Evolutionary conservation across 495 filamentous ascomycete species (phyloP), one percentile per base, ranked within the genome.

Genomic region (Massariosphaeria phaeospora): DNA sequence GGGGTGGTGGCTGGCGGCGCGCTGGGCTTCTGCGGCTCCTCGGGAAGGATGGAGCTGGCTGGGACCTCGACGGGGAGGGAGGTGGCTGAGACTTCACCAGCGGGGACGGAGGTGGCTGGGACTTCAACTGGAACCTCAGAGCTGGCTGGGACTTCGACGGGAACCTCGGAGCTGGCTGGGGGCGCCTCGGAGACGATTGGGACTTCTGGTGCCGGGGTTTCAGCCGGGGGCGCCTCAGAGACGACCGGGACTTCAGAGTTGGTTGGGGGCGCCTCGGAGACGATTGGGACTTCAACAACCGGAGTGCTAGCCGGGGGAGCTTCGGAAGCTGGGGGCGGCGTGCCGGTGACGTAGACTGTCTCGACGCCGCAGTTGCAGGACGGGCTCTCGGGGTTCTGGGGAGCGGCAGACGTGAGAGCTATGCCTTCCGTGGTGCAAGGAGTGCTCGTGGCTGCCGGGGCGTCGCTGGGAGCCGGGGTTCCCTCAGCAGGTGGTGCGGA

Each of bases 301-400:
- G 40, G 40, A 20, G 4, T 21, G 11, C 12, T 17, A 7, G 18
- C 10, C 18, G 9, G 40, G 2, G 10, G 48, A n/a, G 18, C 13
- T 17, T 13, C 27, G 34, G 27, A 12, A 2, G 33, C 6, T 31
- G 49, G 29, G 17, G 52, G 42, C 7, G 51, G 30, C 12, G 18
- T 3, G 13, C 35, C 52, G 26, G 49, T 54, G 40, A 54, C 36
- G 21, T 42, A 53, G 41, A 48, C 35, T 35, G 56, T 59, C n/a
- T 13, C 49, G 21, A 48, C 26, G 11, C 43, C 49, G 49, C 56
- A 59, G 13, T 17, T 11, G 42, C 56, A 50, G 25, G 54, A 40
- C 8, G 48, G 31, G 20, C 17, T 27, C 13, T 51, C 35, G 15
- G 17, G 4, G 40, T 4, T 44, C 3, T 11, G 15, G 30, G 29